Percentiles rank a stretch among this genome's conserved stretches.
Evolutionary conservation across 2,329 filamentous ascomycete species (phyloP).

Genomic region (Thelonectria olida): DNA sequence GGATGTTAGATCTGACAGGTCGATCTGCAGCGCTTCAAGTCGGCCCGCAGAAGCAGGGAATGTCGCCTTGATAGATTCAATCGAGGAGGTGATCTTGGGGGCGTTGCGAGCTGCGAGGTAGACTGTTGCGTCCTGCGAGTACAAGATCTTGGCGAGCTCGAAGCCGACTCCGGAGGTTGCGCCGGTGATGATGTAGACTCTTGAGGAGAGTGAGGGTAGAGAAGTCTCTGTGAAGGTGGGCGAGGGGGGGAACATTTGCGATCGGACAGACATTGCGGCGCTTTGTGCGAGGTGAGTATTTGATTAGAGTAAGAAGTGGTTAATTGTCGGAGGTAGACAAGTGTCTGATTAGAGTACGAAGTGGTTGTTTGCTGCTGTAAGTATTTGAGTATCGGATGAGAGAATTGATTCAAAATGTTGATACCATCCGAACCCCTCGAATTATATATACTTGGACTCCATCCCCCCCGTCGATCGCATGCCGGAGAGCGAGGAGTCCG

Average conservation of each 20-base stretch:
- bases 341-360: too few relatives aligned
- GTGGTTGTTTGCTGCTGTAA: too few relatives aligned
- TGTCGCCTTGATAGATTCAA: constrained; percentile 13
- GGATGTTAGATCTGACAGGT: constrained; percentile 27
- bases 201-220: constrained; percentile 20
- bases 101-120: constrained; percentile 27
- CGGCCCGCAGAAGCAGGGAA: constrained; percentile 23
- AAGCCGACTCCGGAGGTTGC: constrained; percentile 30
- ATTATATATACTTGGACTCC: not conserved
- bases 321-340: too few relatives aligned
- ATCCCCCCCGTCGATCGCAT: not conserved
- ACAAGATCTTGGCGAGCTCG: constrained; percentile 32
- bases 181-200: constrained; percentile 32
- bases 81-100: constrained; percentile 20
- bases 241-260: constrained; percentile 28
- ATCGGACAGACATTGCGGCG: constrained; percentile 20
- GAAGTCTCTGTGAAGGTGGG: constrained; percentile 29
- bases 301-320: too few relatives aligned
- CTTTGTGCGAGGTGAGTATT: not conserved
- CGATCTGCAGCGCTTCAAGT: constrained; percentile 24
- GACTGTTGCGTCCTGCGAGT: constrained; percentile 22
- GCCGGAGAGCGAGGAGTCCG: not conserved
- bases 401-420: not conserved
- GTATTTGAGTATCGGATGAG: not conserved
- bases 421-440: not conserved